A percentile compares a stretch with the other conserved stretches of the same genome.
Evolutionary conservation across 1,284 basidiomycete genomes (phyloP).

Genomic region (Malassezia pachydermatis): DNA sequence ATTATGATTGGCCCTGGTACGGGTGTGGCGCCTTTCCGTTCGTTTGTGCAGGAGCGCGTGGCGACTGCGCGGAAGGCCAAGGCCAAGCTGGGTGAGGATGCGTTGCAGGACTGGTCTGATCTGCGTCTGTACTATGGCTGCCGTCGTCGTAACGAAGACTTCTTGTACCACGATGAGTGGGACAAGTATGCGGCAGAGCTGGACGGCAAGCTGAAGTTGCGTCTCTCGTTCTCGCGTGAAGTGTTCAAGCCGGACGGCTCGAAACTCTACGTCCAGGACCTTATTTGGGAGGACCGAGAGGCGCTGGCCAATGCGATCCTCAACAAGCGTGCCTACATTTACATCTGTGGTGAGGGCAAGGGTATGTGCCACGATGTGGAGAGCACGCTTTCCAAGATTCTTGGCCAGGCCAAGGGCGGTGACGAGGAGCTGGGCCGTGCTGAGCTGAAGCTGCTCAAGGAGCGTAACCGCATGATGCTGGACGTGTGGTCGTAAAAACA

Average conservation of each 20-base stretch:
- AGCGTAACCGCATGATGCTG: slow-evolving; percentile 61
- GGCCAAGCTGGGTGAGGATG: slow-evolving; percentile 71
- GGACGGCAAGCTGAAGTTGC: slow-evolving; percentile 78
- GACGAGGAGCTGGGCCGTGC: slow-evolving; percentile 67
- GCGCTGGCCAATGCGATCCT: slow-evolving; percentile 77
- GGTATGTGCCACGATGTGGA: slow-evolving; percentile 92
- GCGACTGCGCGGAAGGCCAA: slow-evolving; percentile 83
- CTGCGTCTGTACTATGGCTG: slow-evolving; percentile 95
- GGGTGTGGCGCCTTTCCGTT: slow-evolving; percentile 94
- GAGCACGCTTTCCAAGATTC: slow-evolving; percentile 67
- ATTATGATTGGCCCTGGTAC: slow-evolving; percentile 99
- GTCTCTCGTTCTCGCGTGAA: slow-evolving; percentile 78
- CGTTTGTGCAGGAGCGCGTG: slow-evolving; percentile 93
- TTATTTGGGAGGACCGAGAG: slow-evolving; percentile 39
- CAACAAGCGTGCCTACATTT: slow-evolving; percentile 73
- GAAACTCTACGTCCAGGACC: slow-evolving; percentile 95
- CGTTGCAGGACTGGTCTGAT: slow-evolving; percentile 84
- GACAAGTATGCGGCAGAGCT: slow-evolving; percentile 73
- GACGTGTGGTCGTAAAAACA: slow-evolving; percentile 27
- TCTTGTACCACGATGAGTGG: slow-evolving; percentile 92
- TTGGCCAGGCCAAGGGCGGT: slow-evolving; percentile 88
- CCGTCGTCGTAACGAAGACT: slow-evolving; percentile 75
- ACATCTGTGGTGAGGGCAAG: slow-evolving; percentile 81
- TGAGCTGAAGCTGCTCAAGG: slow-evolving; percentile 86
- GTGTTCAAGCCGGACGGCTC: slow-evolving; percentile 64